Conservation (phyloP, 179 eudicot genomes). For the Silene vulgaris region DNA sequence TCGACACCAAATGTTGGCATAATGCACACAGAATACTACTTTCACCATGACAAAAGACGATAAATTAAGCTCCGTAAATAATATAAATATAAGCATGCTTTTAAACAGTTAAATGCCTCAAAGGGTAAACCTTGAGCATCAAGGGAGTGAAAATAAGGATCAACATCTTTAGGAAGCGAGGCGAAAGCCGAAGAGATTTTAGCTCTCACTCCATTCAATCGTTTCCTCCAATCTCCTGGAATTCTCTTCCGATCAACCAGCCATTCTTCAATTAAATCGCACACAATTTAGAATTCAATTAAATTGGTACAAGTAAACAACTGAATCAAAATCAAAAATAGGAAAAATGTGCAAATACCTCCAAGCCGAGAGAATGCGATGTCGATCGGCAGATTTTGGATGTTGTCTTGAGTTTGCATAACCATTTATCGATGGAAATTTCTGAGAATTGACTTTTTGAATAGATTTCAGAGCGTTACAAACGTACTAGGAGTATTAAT, state of each 20-base stretch:
- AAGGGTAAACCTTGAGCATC: constrained; percentile 54
- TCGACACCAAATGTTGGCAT: not conserved
- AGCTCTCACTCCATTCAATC: constrained; percentile 54
- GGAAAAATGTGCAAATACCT: constrained; percentile 31
- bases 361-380: constrained; percentile 83
- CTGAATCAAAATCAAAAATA: not conserved
- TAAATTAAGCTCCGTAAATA: too few relatives aligned
- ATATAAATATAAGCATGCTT: not conserved
- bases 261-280: constrained; percentile 62
- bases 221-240: constrained; percentile 76
- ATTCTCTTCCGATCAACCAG: constrained; percentile 91
- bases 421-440: not conserved
- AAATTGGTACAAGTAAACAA: not conserved
- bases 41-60: too few relatives aligned
- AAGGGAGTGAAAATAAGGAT: constrained; percentile 80
- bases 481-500: not conserved
- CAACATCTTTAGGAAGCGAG: constrained; percentile 64
- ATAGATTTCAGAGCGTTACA: not conserved
- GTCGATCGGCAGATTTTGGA: constrained; percentile 81
- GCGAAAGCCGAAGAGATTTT: constrained; percentile 67
- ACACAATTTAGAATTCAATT: constrained; percentile 11
- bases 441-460: not conserved
- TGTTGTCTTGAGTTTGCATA: constrained; percentile 40
- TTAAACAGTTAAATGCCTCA: not conserved
- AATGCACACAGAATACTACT: not conserved